Conservation (phyloP, 139 green algal genomes). For the Chlorella vulgaris region DNA sequence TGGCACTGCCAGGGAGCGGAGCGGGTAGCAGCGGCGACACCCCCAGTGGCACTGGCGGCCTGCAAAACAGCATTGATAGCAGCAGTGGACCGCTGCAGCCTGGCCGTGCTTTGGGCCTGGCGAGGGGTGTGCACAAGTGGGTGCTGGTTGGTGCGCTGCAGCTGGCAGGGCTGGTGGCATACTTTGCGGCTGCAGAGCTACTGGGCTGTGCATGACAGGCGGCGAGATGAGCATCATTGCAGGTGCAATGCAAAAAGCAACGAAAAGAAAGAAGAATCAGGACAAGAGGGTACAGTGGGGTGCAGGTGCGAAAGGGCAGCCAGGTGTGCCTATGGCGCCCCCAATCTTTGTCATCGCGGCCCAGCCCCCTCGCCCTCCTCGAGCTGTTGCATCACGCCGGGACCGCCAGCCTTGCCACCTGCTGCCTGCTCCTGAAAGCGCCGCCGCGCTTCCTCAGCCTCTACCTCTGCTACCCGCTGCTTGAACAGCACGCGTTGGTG, state of each 20-base stretch:
- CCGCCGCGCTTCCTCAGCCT: slow-evolving; percentile 36
- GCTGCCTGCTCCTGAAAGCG: slow-evolving; percentile 36
- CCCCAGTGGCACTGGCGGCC: not conserved
- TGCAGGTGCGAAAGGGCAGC: not conserved
- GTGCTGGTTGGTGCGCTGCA: slow-evolving; percentile 28
- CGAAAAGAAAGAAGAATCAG: not conserved
- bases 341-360: not conserved
- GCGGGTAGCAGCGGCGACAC: too few species aligned
- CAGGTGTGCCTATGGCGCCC: not conserved
- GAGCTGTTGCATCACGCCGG: not conserved
- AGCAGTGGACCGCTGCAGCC: too few species aligned
- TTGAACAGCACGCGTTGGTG: slow-evolving; percentile 24
- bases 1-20: too few species aligned
- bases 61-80: not conserved
- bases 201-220: not conserved
- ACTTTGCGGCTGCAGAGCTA: slow-evolving; percentile 4
- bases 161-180: slow-evolving; percentile 26
- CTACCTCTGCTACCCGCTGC: slow-evolving; percentile 37
- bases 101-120: too few species aligned
- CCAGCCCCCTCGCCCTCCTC: not conserved
- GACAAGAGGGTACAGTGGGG: not conserved
- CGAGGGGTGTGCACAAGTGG: not conserved
- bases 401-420: not conserved
- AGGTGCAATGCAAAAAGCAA: not conserved
- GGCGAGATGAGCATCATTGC: not conserved